phyloP scores from a whole-genome alignment of 2,329 filamentous ascomycete genomes.

The Cladophialophora bantiana region DNA sequence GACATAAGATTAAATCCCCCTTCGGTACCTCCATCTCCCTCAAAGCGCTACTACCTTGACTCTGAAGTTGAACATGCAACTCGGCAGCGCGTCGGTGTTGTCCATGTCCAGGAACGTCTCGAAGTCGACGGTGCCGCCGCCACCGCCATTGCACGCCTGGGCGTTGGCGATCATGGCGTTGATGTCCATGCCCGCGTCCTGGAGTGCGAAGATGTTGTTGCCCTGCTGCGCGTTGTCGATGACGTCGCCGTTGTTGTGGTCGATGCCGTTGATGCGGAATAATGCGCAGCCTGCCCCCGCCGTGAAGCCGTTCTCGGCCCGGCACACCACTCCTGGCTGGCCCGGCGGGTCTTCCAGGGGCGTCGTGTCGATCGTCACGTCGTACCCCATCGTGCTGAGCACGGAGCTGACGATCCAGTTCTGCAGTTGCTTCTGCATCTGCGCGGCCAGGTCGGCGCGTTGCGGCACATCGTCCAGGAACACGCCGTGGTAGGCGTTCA shows the following conservation, averaged over 20 bases:
- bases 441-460: conserved; percentile 10
- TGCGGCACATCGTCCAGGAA: conserved; percentile 23
- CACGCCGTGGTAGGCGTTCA: conserved; percentile 15
- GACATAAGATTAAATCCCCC: too few species aligned
- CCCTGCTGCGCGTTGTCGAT: conserved; percentile 19
- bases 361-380: conserved; percentile 19
- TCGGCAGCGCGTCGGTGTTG: conserved; percentile 17
- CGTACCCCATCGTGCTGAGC: conserved; percentile 19
- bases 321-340: conserved; percentile 7
- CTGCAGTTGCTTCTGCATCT: conserved; percentile 23
- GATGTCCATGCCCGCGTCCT: conserved; percentile 23
- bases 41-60: conserved; percentile 1
- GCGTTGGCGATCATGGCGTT: conserved; percentile 15
- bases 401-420: conserved; percentile 28
- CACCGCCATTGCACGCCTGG: conserved; percentile 17
- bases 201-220: conserved; percentile 26
- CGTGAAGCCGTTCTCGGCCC: conserved; percentile 19
- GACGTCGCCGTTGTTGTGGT: conserved; percentile 14
- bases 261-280: conserved; percentile 24
- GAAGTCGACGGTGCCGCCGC: conserved; percentile 21
- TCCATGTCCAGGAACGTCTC: conserved; percentile 18
- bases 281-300: conserved; percentile 12
- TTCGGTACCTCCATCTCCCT: not conserved
- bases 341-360: conserved; percentile 1
- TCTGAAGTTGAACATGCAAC: conserved; percentile 22